Evolutionary conservation across 2,329 filamentous ascomycete genomes (phyloP).

Genomic region (Ophiostoma tasmaniense): DNA sequence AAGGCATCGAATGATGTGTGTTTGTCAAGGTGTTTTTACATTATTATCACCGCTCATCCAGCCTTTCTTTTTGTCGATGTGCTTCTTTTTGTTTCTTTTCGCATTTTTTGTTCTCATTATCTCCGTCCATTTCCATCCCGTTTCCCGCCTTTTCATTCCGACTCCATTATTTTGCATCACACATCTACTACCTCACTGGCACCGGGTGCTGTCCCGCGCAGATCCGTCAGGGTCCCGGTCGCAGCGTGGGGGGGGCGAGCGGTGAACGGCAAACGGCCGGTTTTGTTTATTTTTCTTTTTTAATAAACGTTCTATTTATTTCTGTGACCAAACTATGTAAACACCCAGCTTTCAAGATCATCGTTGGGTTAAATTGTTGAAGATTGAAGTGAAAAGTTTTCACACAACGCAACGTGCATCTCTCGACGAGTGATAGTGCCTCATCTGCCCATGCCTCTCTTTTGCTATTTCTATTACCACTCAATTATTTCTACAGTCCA

Average conservation of each 20-base stretch:
- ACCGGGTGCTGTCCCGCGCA: background rate
- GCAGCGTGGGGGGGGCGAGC: background rate
- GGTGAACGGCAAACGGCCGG: background rate
- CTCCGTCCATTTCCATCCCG: background rate
- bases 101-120: background rate
- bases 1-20: constrained; percentile 2
- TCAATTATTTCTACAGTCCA: background rate
- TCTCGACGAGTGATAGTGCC: background rate
- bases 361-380: background rate
- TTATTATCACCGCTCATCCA: constrained; percentile 3
- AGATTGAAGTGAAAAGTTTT: background rate
- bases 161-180: background rate
- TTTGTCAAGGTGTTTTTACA: background rate
- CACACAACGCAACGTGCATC: background rate
- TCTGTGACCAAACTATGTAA: background rate
- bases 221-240: background rate
- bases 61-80: background rate
- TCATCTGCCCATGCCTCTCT: background rate
- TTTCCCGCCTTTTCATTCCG: background rate
- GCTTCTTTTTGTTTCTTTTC: background rate
- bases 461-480: background rate
- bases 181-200: background rate
- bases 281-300: background rate
- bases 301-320: background rate
- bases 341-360: background rate